These are phyloP conservation scores for Stenocarpella maydis DNA, from an alignment of 2,329 filamentous ascomycete species.

Conservation along the genomic window DNA sequence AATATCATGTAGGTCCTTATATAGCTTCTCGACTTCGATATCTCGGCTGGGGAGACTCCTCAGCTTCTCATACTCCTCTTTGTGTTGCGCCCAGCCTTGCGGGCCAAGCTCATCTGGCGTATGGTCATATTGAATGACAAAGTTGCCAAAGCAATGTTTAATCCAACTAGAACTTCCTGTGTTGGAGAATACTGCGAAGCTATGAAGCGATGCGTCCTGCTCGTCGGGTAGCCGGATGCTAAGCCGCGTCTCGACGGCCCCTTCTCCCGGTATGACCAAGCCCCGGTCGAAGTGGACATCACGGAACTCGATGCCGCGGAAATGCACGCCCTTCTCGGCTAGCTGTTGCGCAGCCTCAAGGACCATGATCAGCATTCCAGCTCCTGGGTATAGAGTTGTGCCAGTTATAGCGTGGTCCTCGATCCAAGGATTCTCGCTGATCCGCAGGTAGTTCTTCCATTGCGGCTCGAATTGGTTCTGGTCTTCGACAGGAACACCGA, in stretches of 20 bases:
- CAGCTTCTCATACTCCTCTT: neutral
- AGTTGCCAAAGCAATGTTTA: neutral
- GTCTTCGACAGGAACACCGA: constrained; percentile 39
- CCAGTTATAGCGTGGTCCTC: constrained; percentile 41
- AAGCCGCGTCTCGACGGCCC: neutral
- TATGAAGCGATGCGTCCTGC: neutral
- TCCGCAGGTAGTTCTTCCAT: constrained; percentile 40
- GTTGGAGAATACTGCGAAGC: neutral
- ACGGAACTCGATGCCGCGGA: neutral
- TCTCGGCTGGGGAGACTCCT: neutral
- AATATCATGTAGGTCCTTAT: neutral
- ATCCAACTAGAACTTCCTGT: neutral
- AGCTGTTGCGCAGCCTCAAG: constrained; percentile 41
- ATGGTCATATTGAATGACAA: neutral
- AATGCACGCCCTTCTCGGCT: neutral
- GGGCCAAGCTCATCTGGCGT: neutral
- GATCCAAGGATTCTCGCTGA: constrained; percentile 42
- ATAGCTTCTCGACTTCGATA: neutral
- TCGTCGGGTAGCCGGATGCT: neutral
- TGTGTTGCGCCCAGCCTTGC: neutral
- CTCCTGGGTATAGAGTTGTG: constrained; percentile 43
- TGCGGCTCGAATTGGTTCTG: constrained; percentile 39
- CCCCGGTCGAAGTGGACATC: neutral
- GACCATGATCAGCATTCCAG: constrained; percentile 42
- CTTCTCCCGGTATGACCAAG: neutral